Evolutionary conservation across 1,139 yeast genomes (phyloP).

Genomic region (Dujonia santamariae): DNA sequence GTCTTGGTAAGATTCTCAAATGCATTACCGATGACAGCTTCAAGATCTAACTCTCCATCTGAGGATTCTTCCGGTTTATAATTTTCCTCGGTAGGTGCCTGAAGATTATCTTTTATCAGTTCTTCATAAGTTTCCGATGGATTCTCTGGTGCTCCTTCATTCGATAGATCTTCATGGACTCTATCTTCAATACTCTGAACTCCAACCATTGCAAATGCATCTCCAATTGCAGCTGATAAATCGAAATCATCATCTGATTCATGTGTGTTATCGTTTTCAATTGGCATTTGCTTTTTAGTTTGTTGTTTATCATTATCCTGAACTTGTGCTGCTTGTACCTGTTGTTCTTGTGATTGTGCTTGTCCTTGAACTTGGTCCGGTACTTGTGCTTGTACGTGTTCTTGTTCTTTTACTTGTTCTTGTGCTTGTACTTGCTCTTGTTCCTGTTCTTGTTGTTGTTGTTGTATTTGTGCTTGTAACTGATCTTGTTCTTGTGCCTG

Average conservation of each 20-base stretch:
- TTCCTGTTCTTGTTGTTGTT: no score
- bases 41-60: slow-evolving; percentile 13
- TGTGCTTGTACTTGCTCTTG: no score
- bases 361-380: no score
- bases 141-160: slow-evolving; percentile 8
- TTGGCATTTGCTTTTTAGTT: slow-evolving; percentile 4
- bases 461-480: no score
- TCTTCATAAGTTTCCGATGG: background rate
- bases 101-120: background rate
- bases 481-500: no score
- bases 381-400: no score
- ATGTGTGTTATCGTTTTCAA: slow-evolving; percentile 4
- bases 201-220: slow-evolving; percentile 9
- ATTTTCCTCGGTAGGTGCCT: no score
- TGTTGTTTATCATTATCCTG: background rate
- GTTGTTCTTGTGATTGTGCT: no score
- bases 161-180: slow-evolving; percentile 3
- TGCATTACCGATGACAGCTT: slow-evolving; percentile 30
- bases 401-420: no score
- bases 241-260: slow-evolving; percentile 6
- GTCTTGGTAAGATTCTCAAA: slow-evolving; percentile 14
- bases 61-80: slow-evolving; percentile 5
- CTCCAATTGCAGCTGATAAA: slow-evolving; percentile 10
- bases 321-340: no score
- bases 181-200: background rate